Conservation (phyloP, 73 alveolate species). For the Tetrahymena borealis region DNA sequence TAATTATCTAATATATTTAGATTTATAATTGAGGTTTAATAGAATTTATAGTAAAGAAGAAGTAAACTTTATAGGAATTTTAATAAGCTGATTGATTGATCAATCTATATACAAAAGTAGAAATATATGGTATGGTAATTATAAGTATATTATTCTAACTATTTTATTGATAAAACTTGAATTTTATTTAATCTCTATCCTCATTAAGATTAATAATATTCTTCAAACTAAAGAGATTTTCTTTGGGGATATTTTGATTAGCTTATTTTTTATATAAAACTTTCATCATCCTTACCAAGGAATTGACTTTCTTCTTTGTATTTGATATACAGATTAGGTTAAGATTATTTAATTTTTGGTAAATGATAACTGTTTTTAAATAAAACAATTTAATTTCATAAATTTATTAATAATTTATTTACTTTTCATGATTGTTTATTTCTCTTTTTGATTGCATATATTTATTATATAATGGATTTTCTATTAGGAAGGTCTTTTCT, state of each 20-base stretch:
- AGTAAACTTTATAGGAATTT: no score
- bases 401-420: background rate
- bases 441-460: background rate
- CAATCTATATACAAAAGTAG: no score
- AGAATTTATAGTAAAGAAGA: no score
- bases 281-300: background rate
- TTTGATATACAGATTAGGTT: background rate
- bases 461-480: background rate
- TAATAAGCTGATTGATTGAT: no score
- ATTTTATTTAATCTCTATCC: background rate
- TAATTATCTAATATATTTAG: no score
- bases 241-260: background rate
- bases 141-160: background rate
- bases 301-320: background rate
- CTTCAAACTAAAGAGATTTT: background rate
- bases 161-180: background rate
- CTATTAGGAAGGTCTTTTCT: background rate
- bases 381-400: background rate
- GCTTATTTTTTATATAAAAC: background rate
- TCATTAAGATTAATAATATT: background rate
- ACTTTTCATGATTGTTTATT: background rate
- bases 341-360: background rate
- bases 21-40: no score
- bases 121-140: no score
- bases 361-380: background rate